These are phyloP conservation scores for Dacryopinax primogenitus DNA, from an alignment of 768 basidiomycete genomes.

Conservation along the genomic window DNA sequence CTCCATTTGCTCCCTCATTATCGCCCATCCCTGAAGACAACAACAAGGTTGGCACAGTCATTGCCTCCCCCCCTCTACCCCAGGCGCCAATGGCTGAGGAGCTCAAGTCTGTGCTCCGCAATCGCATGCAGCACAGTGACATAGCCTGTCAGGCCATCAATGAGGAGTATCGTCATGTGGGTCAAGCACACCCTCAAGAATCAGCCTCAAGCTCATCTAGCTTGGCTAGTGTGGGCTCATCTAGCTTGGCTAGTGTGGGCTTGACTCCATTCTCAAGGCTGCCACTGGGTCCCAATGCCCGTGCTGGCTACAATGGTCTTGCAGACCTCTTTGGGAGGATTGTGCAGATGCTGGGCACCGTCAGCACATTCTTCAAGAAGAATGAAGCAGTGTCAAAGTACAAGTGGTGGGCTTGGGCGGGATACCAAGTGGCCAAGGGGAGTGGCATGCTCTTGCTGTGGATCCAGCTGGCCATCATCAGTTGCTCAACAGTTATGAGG, in stretches of 20 bases:
- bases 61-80: neutral
- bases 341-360: neutral
- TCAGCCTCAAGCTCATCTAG: neutral
- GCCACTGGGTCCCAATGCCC: neutral
- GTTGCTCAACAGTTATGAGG: neutral
- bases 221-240: too few species aligned
- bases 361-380: neutral
- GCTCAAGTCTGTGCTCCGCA: neutral
- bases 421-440: neutral
- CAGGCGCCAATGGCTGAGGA: neutral
- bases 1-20: neutral
- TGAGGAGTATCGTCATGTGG: neutral
- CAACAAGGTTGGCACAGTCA: neutral
- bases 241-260: too few species aligned
- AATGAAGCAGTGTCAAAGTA: neutral
- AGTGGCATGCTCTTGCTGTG: neutral
- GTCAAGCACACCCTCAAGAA: neutral
- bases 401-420: neutral
- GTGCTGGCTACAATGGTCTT: neutral
- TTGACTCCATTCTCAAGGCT: neutral
- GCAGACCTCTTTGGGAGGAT: neutral
- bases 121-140: neutral
- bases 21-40: neutral
- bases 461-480: neutral
- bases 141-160: neutral